Conservation (phyloP, 2,329 filamentous ascomycete genomes). For the Domatiomyces globalis region DNA sequence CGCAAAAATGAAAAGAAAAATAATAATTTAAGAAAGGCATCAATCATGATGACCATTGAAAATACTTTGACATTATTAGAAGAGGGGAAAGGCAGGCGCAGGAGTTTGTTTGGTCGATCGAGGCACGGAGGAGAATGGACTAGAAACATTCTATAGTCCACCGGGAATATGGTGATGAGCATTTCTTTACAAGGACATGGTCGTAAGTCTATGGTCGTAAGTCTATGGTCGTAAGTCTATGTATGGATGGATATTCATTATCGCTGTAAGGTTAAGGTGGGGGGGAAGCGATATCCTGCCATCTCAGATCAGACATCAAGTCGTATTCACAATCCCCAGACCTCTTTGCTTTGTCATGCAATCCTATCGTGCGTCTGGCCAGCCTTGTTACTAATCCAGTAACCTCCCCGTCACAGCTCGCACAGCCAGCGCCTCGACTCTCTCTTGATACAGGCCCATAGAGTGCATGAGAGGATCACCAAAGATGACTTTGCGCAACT, state of each 20-base stretch:
- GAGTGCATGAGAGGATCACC: constrained; percentile 68
- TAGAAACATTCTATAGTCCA: too few relatives aligned
- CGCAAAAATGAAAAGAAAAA: too few relatives aligned
- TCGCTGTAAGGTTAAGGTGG: neutral
- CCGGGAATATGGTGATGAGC: neutral
- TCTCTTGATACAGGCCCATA: constrained; percentile 61
- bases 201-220: too few relatives aligned
- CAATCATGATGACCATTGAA: too few relatives aligned
- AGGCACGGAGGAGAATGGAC: too few relatives aligned
- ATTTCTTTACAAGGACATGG: neutral
- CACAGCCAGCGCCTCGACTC: constrained; percentile 58
- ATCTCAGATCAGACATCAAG: neutral
- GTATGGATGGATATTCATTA: neutral
- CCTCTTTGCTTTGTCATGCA: too few relatives aligned
- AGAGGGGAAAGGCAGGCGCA: too few relatives aligned
- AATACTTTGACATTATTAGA: too few relatives aligned
- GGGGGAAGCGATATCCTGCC: neutral
- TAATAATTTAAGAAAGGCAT: too few relatives aligned
- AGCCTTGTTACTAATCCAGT: neutral
- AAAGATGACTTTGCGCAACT: constrained; percentile 58
- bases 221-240: neutral
- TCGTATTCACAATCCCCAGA: neutral
- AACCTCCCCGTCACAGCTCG: constrained; percentile 44
- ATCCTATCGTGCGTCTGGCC: too few relatives aligned
- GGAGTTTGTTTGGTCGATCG: too few relatives aligned